Base-by-base conservation (phyloP, 805 yeast species). In the Ogataea henricii region DNA sequence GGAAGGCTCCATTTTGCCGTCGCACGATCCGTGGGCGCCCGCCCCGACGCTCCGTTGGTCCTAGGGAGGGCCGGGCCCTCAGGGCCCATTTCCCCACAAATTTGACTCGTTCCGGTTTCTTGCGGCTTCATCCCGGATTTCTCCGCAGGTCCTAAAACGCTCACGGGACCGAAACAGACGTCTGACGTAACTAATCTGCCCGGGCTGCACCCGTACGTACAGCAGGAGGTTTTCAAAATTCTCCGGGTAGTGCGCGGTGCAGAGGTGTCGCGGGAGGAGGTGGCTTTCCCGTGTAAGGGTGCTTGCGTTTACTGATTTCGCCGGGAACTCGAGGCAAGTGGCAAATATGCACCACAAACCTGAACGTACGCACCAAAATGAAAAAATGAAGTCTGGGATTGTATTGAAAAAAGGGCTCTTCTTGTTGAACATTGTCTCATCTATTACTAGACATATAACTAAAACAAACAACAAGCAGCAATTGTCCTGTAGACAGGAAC, bases 21-120 rank as follows among this genome's bases (percentile, higher is more conserved):
- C 12, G 23, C 23, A 14, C 37, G 17, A 16, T 7, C 9, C 6
- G 13, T 4, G 21, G 21, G 13, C 18, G 21, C 29, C 40, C 40
- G 29, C 40, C 22, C 37, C 34, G 17, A 30, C 18, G 37, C 46
- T 48, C 51, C 51, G 38, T 48, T 48, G 40, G 47, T 40, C 51
- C 51, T 45, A 26, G 36, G 40, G 29, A 44, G 45, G 40, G 51
- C 39, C n/a, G n/a, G n/a, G n/a, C n/a, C n/a, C n/a, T n/a, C n/a
- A n/a, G n/a, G n/a, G n/a, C n/a, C n/a, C 10, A 33, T 44, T 44
- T 41, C 39, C 43, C 30, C 32, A 35, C 41, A 38, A 14, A 25
- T 42, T 36, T 45, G 52, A 13, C 14, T 12, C 39, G 45, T 39
- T 27, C 42, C 42, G 42, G 42, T 39, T 39, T 26, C 8, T 34